Evolutionary conservation across 2,329 filamentous ascomycete species (phyloP).

Genomic region (Fusarium stilboides): DNA sequence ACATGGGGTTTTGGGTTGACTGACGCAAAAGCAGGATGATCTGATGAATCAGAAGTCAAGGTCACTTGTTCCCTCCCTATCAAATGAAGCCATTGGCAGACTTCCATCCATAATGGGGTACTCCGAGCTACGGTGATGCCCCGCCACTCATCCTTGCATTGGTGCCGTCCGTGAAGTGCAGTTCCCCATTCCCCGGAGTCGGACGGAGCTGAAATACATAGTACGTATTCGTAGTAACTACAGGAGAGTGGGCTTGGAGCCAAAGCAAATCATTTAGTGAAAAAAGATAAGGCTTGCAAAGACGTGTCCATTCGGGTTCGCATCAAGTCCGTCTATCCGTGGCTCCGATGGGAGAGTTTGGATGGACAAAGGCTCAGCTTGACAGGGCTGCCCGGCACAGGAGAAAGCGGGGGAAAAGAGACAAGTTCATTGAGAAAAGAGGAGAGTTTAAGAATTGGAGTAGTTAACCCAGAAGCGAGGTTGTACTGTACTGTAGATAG

Average conservation of each 20-base stretch:
- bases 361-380: constrained; percentile 36
- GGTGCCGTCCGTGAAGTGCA: constrained; percentile 5
- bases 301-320: constrained; percentile 18
- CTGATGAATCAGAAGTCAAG: constrained; percentile 40
- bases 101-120: constrained; percentile 5
- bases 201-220: constrained; percentile 45
- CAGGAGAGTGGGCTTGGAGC: constrained; percentile 25
- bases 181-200: constrained; percentile 43
- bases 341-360: constrained; percentile 24
- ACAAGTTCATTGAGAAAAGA: constrained; percentile 25
- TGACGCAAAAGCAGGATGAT: constrained; percentile 25
- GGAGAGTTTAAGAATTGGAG: constrained; percentile 14
- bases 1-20: constrained; percentile 18
- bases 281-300: constrained; percentile 10
- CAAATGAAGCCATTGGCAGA: constrained; percentile 39
- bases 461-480: constrained; percentile 14
- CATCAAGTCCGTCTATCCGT: constrained; percentile 20
- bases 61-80: constrained; percentile 18
- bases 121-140: constrained; percentile 23
- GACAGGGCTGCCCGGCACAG: constrained; percentile 30
- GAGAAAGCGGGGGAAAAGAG: constrained; percentile 21
- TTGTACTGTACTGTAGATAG: constrained; percentile 11
- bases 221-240: too few relatives aligned
- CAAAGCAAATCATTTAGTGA: constrained; percentile 2
- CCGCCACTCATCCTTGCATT: constrained; percentile 29